phyloP scores from a whole-genome alignment of 805 yeast species.

The Candida insectorum region DNA sequence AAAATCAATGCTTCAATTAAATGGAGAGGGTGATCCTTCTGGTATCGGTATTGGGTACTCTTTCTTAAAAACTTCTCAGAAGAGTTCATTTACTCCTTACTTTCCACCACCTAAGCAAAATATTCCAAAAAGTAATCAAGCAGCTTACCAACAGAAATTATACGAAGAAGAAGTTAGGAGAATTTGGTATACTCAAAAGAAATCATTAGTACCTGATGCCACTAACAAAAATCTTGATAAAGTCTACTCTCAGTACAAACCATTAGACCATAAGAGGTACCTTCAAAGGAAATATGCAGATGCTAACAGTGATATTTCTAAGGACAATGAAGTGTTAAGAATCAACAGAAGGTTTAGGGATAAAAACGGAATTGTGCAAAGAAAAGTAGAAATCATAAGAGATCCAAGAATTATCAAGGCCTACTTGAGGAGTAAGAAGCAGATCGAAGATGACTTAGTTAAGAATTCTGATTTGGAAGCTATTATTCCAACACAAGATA shows the following conservation, averaged over 20 bases:
- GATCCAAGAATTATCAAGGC: slow-evolving; percentile 88
- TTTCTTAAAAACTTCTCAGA: slow-evolving; percentile 87
- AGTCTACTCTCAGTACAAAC: slow-evolving; percentile 37
- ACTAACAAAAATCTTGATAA: slow-evolving; percentile 19
- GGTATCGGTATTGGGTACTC: slow-evolving; percentile 89
- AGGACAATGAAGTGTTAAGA: slow-evolving; percentile 26
- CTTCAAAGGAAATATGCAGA: slow-evolving; percentile 33
- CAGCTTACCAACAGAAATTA: slow-evolving; percentile 71
- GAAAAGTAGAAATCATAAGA: slow-evolving; percentile 70
- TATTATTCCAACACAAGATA: slow-evolving; percentile 74
- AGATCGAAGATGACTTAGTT: slow-evolving; percentile 51
- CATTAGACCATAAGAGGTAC: slow-evolving; percentile 28
- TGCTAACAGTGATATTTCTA: slow-evolving; percentile 30
- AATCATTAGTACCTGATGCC: slow-evolving; percentile 44
- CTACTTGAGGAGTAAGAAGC: slow-evolving; percentile 69
- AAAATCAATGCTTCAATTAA: slow-evolving; percentile 91
- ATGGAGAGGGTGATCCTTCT: slow-evolving; percentile 93
- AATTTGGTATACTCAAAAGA: slow-evolving; percentile 85
- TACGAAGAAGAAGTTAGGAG: slow-evolving; percentile 86
- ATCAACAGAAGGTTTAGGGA: slow-evolving; percentile 82
- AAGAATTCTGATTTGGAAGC: slow-evolving; percentile 68
- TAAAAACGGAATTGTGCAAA: slow-evolving; percentile 79
- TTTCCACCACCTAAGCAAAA: slow-evolving; percentile 33
- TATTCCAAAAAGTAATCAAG: slow-evolving; percentile 38
- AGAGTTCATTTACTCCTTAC: slow-evolving; percentile 72